Percentiles rank a stretch among this genome's conserved stretches.
Evolutionary conservation across 176 grass and related monocot genomes (phyloP).

Genomic region (Aegilops bicornis): DNA sequence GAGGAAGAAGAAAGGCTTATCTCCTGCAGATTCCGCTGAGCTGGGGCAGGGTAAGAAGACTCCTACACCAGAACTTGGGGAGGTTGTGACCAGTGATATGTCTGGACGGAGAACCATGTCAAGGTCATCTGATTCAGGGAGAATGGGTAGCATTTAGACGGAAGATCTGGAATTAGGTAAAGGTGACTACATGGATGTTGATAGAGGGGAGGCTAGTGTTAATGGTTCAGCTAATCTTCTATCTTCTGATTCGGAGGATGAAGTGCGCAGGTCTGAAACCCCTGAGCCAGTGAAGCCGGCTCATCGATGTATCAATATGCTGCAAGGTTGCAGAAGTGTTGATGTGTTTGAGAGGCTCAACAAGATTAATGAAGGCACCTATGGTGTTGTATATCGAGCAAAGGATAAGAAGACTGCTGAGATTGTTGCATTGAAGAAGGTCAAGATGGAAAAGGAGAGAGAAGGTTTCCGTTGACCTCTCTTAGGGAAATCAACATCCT

Average conservation of each 20-base stretch:
- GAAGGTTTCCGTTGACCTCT: constrained; percentile 96
- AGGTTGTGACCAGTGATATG: constrained; percentile 67
- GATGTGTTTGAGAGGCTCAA: constrained; percentile 99
- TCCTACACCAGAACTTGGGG: constrained; percentile 80
- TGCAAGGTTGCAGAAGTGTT: constrained; percentile 96
- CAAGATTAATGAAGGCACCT: constrained; percentile 97
- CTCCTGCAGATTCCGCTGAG: constrained; percentile 33
- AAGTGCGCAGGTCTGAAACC: constrained; percentile 44
- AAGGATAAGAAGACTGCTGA: constrained; percentile 89
- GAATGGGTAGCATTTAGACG: constrained; percentile 39
- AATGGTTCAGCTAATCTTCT: constrained; percentile 24
- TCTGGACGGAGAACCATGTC: constrained; percentile 61
- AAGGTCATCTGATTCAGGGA: constrained; percentile 73
- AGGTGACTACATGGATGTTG: constrained; percentile 74
- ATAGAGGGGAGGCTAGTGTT: constrained; percentile 44
- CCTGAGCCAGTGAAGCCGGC: constrained; percentile 59
- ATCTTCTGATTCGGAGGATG: constrained; percentile 49
- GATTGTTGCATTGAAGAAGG: constrained; percentile 94
- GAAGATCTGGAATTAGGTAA: constrained; percentile 37
- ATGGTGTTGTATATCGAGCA: constrained; percentile 98
- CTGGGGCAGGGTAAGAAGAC: constrained; percentile 41
- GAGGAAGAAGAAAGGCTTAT: constrained; percentile 44
- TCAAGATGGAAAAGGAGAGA: constrained; percentile 99
- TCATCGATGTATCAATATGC: constrained; percentile 96
- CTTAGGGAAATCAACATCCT: constrained; percentile 98